phyloP scores from a whole-genome alignment of 352 stramenopile genomes.

The Globisporangium cylindrosporum region DNA sequence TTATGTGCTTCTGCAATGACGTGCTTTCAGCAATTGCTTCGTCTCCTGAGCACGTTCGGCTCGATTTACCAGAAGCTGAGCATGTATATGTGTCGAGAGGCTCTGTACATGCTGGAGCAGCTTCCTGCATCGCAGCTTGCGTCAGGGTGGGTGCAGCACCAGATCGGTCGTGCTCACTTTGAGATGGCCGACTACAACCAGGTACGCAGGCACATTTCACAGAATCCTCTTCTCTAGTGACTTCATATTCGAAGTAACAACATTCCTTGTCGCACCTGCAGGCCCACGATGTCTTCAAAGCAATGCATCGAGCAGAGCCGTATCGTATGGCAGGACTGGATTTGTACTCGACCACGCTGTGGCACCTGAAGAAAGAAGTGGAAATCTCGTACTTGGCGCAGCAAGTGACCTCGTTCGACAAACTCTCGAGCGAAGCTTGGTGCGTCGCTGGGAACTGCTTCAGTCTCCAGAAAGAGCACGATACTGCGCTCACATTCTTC shows the following conservation, averaged over 20 bases:
- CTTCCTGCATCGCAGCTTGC: slow-evolving; percentile 83
- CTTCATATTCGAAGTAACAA: neutral
- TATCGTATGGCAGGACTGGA: slow-evolving; percentile 94
- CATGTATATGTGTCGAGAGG: slow-evolving; percentile 81
- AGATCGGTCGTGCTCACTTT: slow-evolving; percentile 93
- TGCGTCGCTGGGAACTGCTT: slow-evolving; percentile 98
- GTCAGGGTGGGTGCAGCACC: slow-evolving; percentile 94
- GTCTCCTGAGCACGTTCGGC: slow-evolving; percentile 66
- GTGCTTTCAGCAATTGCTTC: slow-evolving; percentile 35
- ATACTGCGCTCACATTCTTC: slow-evolving; percentile 96
- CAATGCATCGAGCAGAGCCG: slow-evolving; percentile 89
- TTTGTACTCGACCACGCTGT: slow-evolving; percentile 94
- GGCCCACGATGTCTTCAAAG: slow-evolving; percentile 85
- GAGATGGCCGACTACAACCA: slow-evolving; percentile 94
- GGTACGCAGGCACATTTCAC: slow-evolving; percentile 17
- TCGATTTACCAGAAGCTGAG: slow-evolving; percentile 70
- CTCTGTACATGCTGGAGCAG: slow-evolving; percentile 84
- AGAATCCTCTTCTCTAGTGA: neutral
- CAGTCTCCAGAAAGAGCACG: slow-evolving; percentile 97
- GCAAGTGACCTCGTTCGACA: slow-evolving; percentile 92
- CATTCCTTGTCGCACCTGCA: slow-evolving; percentile 20
- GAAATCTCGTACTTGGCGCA: slow-evolving; percentile 96
- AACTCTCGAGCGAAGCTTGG: slow-evolving; percentile 92
- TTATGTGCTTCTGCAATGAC: neutral
- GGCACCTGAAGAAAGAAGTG: slow-evolving; percentile 97